Evolutionary conservation across 495 filamentous ascomycete species (phyloP).

Genomic region (Clohesyomyces aquaticus): DNA sequence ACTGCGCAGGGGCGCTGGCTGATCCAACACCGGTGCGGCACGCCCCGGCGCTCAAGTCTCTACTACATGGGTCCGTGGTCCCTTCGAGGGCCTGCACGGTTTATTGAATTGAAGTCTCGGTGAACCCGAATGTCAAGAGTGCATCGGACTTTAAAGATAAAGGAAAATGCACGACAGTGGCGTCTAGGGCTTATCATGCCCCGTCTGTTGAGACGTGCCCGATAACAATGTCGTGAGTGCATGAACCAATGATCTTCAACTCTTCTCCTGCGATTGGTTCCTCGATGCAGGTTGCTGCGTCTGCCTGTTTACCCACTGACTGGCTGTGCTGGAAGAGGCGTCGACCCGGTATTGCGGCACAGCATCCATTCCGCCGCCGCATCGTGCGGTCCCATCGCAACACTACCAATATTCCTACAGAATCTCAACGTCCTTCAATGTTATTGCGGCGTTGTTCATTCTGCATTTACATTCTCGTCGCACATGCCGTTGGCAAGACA

Average conservation of each 20-base stretch:
- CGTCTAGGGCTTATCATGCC: no score
- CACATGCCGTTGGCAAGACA: not conserved
- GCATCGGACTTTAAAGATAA: not conserved
- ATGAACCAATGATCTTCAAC: no score
- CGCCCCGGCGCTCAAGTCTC: not conserved
- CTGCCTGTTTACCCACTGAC: not conserved
- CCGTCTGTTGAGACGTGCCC: no score
- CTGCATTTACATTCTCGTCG: not conserved
- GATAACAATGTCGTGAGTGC: no score
- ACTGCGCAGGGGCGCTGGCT: no score
- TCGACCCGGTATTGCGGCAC: not conserved
- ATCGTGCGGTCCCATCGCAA: not conserved
- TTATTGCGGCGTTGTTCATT: not conserved
- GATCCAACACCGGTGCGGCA: not conserved
- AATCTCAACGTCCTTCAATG: not conserved
- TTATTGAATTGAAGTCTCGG: not conserved
- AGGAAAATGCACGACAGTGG: not conserved
- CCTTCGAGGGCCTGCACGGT: not conserved
- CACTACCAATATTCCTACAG: not conserved
- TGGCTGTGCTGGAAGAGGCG: not conserved
- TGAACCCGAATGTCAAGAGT: not conserved
- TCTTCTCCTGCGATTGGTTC: no score
- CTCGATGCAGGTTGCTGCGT: not conserved
- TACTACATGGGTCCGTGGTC: not conserved
- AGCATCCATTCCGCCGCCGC: not conserved